Percentiles rank a stretch among this genome's conserved stretches.
phyloP scores from a whole-genome alignment of 352 stramenopile genomes.

The Globisporangium cystogenes region DNA sequence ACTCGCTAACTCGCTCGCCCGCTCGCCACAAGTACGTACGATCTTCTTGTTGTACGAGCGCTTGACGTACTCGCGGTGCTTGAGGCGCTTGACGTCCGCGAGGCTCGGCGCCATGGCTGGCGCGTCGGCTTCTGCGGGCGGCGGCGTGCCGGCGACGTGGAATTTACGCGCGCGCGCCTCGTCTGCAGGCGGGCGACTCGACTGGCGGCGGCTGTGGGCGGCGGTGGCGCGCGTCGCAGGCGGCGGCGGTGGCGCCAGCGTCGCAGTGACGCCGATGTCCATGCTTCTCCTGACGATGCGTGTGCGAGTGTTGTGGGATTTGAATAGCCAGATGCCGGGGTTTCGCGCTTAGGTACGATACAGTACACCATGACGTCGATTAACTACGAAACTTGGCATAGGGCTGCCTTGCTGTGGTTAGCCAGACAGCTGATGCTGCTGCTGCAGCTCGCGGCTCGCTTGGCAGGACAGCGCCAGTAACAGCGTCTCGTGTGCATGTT shows the following conservation, averaged over 20 bases:
- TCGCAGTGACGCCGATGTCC: not conserved
- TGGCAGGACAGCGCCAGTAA: too few species aligned
- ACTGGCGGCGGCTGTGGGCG: not conserved
- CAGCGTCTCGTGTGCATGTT: too few species aligned
- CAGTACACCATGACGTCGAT: too few species aligned
- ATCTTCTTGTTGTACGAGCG: conserved; percentile 73
- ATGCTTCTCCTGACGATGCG: not conserved
- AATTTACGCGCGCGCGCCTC: not conserved
- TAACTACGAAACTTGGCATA: not conserved
- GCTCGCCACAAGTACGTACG: conserved; percentile 24
- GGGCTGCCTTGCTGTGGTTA: too few species aligned
- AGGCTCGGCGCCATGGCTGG: conserved; percentile 7
- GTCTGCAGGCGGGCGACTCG: not conserved
- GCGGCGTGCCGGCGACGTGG: not conserved
- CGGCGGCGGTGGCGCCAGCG: too few species aligned
- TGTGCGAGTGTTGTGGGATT: not conserved
- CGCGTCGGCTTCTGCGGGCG: not conserved
- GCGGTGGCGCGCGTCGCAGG: too few species aligned
- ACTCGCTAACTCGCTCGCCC: too few species aligned
- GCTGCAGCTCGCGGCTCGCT: too few species aligned
- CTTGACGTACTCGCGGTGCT: conserved; percentile 64
- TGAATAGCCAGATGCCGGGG: not conserved
- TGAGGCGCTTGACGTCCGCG: conserved; percentile 47
- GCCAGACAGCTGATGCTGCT: too few species aligned
- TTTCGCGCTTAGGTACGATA: too few species aligned